Evolutionary conservation across 768 basidiomycete species (phyloP), one percentile per base, ranked within the genome.

Genomic region (Artomyces pyxidatus): DNA sequence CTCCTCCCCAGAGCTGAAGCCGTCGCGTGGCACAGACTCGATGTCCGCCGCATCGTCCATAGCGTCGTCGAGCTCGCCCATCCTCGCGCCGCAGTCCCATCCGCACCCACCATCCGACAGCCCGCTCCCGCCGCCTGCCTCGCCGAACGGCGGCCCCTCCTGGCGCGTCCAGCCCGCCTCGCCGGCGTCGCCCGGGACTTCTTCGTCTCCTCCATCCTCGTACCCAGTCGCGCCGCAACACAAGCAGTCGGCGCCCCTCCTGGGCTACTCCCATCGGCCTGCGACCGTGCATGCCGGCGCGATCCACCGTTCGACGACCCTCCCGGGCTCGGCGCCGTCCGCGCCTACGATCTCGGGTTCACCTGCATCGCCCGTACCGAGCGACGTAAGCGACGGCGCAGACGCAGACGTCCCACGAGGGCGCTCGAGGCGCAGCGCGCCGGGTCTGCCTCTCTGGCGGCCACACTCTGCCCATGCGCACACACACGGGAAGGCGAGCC

Each of bases 161-260:
- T 48, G 25, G 51, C 42, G 22, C 4, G 6, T 52, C 19, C 48
- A 46, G n/a, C 51, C 51, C 6, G 42, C 51, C 7, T 48, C 42
- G 4, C 51, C 42, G 14, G 17, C 22, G 11, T 17, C 22, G 14
- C 39, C 39, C 39, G 12, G 16, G n/a, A n/a, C n/a, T 17, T 35
- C 32, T 12, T n/a, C n/a, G n/a, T n/a, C n/a, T n/a, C 9, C 22
- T 14, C 5, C 46, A 5, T 41, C 19, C 5, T 27, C 4, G 17
- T 37, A 14, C 7, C 27, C 22, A 27, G 23, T 12, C 29, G 16
- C 48, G 23, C 25, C 25, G 12, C 23, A 17, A 6, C 30, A 45
- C 14, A 6, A 17, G 32, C 12, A 35, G 32, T 35, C 32, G 14
- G 12, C 32, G 14, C 32, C 32, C 4, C 32, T 35, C 1, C 32